Evolutionary conservation across 805 yeast species (phyloP).

Genomic region (Kodamaea sagamina): DNA sequence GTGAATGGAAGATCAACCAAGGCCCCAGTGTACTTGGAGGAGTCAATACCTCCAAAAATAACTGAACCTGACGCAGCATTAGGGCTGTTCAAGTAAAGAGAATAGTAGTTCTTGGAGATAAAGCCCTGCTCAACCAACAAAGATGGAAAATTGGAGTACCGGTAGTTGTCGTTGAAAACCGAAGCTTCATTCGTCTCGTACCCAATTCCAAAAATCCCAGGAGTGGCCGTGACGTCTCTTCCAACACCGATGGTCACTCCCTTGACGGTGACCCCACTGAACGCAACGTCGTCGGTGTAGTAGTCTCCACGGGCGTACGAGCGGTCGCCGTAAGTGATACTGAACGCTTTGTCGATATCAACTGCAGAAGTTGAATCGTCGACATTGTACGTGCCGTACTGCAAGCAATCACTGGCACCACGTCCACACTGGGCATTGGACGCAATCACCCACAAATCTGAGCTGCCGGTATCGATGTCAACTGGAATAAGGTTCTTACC

Average conservation of each 20-base stretch:
- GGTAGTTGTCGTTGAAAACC: neutral
- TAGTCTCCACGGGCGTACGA: slow-evolving; percentile 7
- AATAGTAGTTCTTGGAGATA: slow-evolving; percentile 14
- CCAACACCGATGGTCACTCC: slow-evolving; percentile 7
- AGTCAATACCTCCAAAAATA: slow-evolving; percentile 21
- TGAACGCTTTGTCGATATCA: slow-evolving; percentile 7
- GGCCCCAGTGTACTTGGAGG: slow-evolving; percentile 15
- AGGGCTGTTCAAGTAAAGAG: slow-evolving; percentile 16
- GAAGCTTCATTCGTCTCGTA: slow-evolving; percentile 10
- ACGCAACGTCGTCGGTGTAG: slow-evolving; percentile 3
- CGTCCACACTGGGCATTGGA: slow-evolving; percentile 5
- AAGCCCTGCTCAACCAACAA: slow-evolving; percentile 8
- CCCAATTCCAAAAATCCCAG: slow-evolving; percentile 12
- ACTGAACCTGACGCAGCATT: slow-evolving; percentile 15
- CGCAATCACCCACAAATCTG: slow-evolving; percentile 16
- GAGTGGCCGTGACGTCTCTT: neutral
- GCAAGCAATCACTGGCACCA: neutral
- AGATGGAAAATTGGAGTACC: slow-evolving; percentile 3
- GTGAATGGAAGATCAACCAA: slow-evolving; percentile 2
- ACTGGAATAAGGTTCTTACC: slow-evolving; percentile 11
- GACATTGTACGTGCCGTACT: slow-evolving; percentile 12
- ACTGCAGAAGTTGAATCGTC: slow-evolving; percentile 11
- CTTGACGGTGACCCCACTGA: slow-evolving; percentile 6
- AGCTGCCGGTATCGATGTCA: slow-evolving; percentile 15
- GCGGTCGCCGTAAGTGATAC: slow-evolving; percentile 6